These are phyloP conservation scores for Penicillium egyptiacum DNA, from an alignment of 495 filamentous ascomycete genomes.

Conservation along the genomic window DNA sequence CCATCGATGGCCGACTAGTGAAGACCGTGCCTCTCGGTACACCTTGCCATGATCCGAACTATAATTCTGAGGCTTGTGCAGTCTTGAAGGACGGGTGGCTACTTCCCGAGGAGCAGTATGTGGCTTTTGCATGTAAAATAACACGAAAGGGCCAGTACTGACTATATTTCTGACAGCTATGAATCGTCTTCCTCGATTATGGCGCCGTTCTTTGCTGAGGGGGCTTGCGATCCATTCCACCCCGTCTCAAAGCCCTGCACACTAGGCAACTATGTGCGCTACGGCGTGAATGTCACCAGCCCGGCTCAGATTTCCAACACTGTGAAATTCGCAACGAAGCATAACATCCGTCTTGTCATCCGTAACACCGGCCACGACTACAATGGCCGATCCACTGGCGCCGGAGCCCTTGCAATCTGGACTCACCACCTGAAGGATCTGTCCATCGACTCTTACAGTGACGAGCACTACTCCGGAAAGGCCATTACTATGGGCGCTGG, in stretches of 20 bases:
- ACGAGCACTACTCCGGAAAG: conserved; percentile 43
- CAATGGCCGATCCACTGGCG: conserved; percentile 56
- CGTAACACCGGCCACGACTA: conserved; percentile 66
- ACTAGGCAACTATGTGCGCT: conserved; percentile 57
- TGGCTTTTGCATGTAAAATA: background rate
- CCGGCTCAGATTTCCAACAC: conserved; percentile 32
- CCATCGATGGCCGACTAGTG: conserved; percentile 46
- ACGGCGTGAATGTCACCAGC: conserved; percentile 43
- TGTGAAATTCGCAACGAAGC: conserved; percentile 48
- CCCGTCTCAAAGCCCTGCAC: conserved; percentile 52
- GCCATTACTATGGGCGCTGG: conserved; percentile 57
- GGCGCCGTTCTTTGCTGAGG: conserved; percentile 43
- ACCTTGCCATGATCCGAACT: conserved; percentile 47
- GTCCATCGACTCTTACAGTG: conserved; percentile 36
- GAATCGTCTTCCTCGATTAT: conserved; percentile 43
- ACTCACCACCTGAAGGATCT: conserved; percentile 56
- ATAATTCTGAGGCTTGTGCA: conserved; percentile 33
- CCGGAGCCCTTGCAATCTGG: conserved; percentile 55
- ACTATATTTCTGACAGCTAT: conserved; percentile 21
- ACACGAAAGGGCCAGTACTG: background rate
- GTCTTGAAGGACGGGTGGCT: conserved; percentile 30
- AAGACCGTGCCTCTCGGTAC: conserved; percentile 44
- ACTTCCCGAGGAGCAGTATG: conserved; percentile 36
- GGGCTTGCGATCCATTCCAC: conserved; percentile 57
- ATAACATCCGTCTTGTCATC: conserved; percentile 61